Base-by-base conservation (phyloP, 768 basidiomycete species). In the Neoboletus magnificus region DNA sequence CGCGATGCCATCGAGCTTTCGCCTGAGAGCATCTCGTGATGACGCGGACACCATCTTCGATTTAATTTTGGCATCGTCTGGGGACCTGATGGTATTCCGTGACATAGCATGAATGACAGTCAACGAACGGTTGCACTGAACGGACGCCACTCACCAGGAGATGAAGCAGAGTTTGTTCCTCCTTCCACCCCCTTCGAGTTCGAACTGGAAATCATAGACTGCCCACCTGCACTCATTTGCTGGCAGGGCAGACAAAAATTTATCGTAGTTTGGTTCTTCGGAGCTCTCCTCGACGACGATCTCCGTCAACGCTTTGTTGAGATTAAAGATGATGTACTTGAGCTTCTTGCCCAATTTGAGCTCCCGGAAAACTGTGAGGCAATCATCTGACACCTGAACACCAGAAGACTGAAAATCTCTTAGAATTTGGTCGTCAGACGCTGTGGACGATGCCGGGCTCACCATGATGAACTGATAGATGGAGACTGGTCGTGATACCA, bases 11-110 rank as follows among this genome's bases (percentile, higher is more conserved):
- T 82, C 82, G 22, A 98, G 82, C 30, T 78, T 66, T 55, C 81
- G 82, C 67, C 83, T 82, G 52, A 99, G 73, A 6, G 87, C 88
- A 15, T 93, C 90, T 69, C 86, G 89, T 49, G 96, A 98, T 23
- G 92, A 86, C n/a, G 96, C 89, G 73, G 82, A 89, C 63, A 97
- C 67, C 95, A 98, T 98, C 87, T 95, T 98, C 68, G 81, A 74
- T 76, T 86, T 94, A 72, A 96, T 78, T 77, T 84, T 89, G 42
- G 93, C 86, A 22, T 68, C 71, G 65, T 97, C 94, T 57, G 97
- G 95, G 18, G 86, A 80, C 96, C 96, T 98, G 66, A 27, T 40
- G n/a, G 32, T 35, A 58, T 46, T 3, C 18, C 7, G 29, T 18
- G 35, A 20, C 12, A 29, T 20, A 22, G 3, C 9, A 49, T 35